These are phyloP conservation scores for Sphagnum fallax DNA, from an alignment of 228 moss, liverwort and hornwort species.

Conservation along the genomic window DNA sequence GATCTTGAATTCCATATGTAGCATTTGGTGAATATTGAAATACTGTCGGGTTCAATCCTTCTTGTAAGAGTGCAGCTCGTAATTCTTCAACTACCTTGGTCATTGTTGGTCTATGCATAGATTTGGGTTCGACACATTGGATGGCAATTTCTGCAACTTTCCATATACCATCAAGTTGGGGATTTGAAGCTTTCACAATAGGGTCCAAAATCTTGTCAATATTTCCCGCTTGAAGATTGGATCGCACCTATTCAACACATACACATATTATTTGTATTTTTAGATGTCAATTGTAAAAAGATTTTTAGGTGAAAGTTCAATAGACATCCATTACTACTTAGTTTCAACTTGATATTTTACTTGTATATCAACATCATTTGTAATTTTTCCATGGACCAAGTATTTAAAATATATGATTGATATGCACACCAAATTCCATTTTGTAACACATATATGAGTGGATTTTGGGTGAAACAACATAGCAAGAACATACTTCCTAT, in stretches of 20 bases:
- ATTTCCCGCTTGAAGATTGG: constrained; percentile 3
- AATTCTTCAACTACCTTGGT: constrained; percentile 13
- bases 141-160: constrained; percentile 24
- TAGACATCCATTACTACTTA: too few relatives aligned
- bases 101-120: constrained; percentile 19
- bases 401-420: not conserved
- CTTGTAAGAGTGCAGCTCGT: constrained; percentile 1
- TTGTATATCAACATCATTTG: too few relatives aligned
- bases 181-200: not conserved
- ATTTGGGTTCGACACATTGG: constrained; percentile 23
- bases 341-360: not conserved
- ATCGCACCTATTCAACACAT: constrained; percentile 8
- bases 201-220: constrained; percentile 14
- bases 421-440: not conserved
- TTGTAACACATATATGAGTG: too few relatives aligned
- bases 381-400: too few relatives aligned
- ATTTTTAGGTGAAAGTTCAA: too few relatives aligned
- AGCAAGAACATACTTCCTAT: too few relatives aligned
- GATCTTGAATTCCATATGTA: too few relatives aligned
- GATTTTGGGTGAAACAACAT: too few relatives aligned
- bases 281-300: too few relatives aligned
- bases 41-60: too few relatives aligned
- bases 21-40: too few relatives aligned
- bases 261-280: too few relatives aligned
- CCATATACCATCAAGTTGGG: constrained; percentile 11